Evolutionary conservation across 768 basidiomycete species (phyloP), one percentile per base, ranked within the genome.

Genomic region (Strobilomyces echinocephalus): DNA sequence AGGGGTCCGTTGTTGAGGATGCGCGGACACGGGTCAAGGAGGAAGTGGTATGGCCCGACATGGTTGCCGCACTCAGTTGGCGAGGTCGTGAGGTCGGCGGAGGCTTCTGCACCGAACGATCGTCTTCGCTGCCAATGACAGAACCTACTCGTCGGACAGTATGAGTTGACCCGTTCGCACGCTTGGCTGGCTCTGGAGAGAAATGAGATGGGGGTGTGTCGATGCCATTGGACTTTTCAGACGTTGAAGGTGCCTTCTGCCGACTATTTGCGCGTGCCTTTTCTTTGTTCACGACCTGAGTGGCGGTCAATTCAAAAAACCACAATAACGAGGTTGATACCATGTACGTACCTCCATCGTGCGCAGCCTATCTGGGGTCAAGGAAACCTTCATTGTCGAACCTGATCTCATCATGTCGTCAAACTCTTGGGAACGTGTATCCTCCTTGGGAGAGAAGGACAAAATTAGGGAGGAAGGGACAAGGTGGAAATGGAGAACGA

Each of bases 341-440:
- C 49, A 53, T 54, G 63, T 58, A 76, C 82, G 65, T 72, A 95
- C 94, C 80, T 97, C 93, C 82, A 95, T 95, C 46, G 84, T 91
- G 67, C 85, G 88, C 53, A 98, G 76, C 50, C 95, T 80, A 74
- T 97, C 93, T 52, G 95, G 95, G 33, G 95, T 98, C 58, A 97
- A 79, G 39, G 93, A 95, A 62, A 98, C 85, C 67, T 92, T 97
- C 88, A 97, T 89, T 18, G 95, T 97, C 53, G 87, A 79, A 55
- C 87, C 82, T 54, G 90, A 92, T 48, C 82, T 83, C 84, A 98
- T 87, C 70, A 97, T 76, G 69, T 92, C 85, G 70, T 98, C 95
- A 69, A 98, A 97, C 68, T 95, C 90, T 57, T 88, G 85, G 52
- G 82, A 75, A 62, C 69, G 79, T 68, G 57, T 74, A 66, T 65